These are phyloP conservation scores for Phytophthora kernoviae DNA, from an alignment of 352 stramenopile genomes.

Conservation along the genomic window DNA sequence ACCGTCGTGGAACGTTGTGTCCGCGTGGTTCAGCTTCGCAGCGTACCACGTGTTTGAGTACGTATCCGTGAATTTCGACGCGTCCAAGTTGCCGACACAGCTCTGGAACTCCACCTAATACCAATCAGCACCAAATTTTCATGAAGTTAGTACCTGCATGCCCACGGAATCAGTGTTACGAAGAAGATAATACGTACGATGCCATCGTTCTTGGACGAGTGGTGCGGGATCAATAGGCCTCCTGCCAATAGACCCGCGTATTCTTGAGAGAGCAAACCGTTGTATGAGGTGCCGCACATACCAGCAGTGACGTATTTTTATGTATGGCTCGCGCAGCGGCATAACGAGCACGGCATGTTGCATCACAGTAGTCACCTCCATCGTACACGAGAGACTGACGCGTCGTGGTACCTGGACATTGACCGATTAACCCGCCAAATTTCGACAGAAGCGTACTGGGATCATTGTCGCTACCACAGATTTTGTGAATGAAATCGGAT, in stretches of 20 bases:
- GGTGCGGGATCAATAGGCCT: constrained; percentile 44
- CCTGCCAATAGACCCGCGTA: constrained; percentile 33
- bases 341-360: constrained; percentile 33
- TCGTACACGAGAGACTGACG: constrained; percentile 44
- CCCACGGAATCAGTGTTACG: background rate
- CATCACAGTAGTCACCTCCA: constrained; percentile 34
- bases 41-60: constrained; percentile 53
- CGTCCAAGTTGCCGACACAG: constrained; percentile 44
- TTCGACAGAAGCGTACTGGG: constrained; percentile 20
- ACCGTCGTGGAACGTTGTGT: constrained; percentile 64
- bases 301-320: constrained; percentile 37
- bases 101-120: constrained; percentile 62
- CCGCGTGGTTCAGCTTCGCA: constrained; percentile 63
- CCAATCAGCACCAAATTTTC: background rate
- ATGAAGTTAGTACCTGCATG: background rate
- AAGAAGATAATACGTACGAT: constrained; percentile 34
- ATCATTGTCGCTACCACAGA: constrained; percentile 31
- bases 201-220: constrained; percentile 58
- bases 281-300: constrained; percentile 49
- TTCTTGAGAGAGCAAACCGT: constrained; percentile 44
- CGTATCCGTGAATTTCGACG: constrained; percentile 35
- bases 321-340: constrained; percentile 36
- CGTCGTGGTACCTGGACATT: constrained; percentile 43
- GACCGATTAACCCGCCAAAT: constrained; percentile 38
- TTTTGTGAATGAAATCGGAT: constrained; percentile 44